phyloP scores from a whole-genome alignment of 176 grass and related monocot species.

The Lolium multiflorum region DNA sequence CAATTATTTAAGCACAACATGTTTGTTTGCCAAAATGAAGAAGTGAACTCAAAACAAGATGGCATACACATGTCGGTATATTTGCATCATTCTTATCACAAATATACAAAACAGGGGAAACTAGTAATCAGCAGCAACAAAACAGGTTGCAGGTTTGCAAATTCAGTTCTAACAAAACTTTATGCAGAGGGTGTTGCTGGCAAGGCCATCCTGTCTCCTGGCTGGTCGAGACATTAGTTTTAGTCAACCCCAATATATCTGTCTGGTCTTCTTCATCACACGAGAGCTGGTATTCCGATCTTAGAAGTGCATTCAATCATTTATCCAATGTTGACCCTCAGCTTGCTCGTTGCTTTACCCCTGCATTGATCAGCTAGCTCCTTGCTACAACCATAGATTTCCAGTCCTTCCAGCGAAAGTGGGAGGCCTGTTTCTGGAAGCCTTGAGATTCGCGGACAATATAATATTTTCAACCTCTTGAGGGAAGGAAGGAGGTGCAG shows the following conservation, averaged over 20 bases:
- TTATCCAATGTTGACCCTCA: neutral
- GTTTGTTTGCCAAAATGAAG: too few relatives aligned
- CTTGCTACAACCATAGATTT: rapidly evolving
- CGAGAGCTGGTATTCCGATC: neutral
- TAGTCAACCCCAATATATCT: neutral
- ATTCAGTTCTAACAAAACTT: neutral
- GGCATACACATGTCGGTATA: neutral
- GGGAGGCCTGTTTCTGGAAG: slow-evolving; percentile 31
- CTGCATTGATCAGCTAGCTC: neutral
- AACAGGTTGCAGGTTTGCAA: neutral
- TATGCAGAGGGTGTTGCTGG: neutral
- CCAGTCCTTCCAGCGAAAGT: slow-evolving; percentile 36
- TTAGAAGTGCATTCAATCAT: neutral
- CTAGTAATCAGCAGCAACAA: neutral
- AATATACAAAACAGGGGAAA: neutral
- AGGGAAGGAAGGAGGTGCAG: slow-evolving; percentile 27
- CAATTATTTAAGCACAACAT: neutral
- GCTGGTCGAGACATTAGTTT: neutral
- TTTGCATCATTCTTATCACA: neutral
- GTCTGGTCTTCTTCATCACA: neutral
- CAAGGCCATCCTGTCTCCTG: neutral
- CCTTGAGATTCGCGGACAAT: neutral
- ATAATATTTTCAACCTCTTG: neutral
- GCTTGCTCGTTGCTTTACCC: neutral
- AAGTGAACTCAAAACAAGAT: neutral